Evolutionary conservation across 768 basidiomycete species (phyloP), one percentile per base, ranked within the genome.

Genomic region (Suillus sp.): DNA sequence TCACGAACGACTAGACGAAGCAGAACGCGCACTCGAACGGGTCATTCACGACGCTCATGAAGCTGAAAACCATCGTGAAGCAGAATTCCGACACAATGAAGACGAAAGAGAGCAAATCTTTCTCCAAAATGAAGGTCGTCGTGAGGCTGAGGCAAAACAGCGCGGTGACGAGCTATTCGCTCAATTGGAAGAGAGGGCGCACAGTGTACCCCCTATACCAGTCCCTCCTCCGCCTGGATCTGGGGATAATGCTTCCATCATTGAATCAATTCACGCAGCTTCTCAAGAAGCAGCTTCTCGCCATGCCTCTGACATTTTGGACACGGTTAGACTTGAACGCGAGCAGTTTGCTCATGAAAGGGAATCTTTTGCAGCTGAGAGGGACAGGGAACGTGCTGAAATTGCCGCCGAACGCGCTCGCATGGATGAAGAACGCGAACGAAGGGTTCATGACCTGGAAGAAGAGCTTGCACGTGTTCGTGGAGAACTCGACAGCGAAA

Each of bases 21-120:
- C 84, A 22, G 84, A 87, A 58, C 74, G 77, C 22, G 80, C 80
- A 25, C 70, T 92, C 14, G 77, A 79, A 4, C 77, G 83, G 35
- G 77, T 83, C 6, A 78, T 80, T 10, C 77, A 79, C 9, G 79
- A 80, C 2, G 83, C 86, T 0, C 81, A 83, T 40, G 84, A 85
- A 58, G 84, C 83, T 1, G 92, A 93, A 68, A 81, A 84, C 30
- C 78, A 78, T 53, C 84, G 91, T 11, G 91, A 93, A 62, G 73
- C 72, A 9, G 84, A 87, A 35, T 92, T 91, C 75, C 81, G 84
- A 20, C 76, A 77, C 1, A 83, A 84, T 63, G 92, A 93, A 72
- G 85, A 88, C 13, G 86, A 84, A 58, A 79, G 91, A 8, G 80
- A 90, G 22, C 82, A 77, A 9, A 72, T 86, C 1, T 92, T 91